Percentiles rank a stretch among this genome's conserved stretches.
Conservation (phyloP, 768 basidiomycete species). For the Tricholoma furcatifolium region DNA sequence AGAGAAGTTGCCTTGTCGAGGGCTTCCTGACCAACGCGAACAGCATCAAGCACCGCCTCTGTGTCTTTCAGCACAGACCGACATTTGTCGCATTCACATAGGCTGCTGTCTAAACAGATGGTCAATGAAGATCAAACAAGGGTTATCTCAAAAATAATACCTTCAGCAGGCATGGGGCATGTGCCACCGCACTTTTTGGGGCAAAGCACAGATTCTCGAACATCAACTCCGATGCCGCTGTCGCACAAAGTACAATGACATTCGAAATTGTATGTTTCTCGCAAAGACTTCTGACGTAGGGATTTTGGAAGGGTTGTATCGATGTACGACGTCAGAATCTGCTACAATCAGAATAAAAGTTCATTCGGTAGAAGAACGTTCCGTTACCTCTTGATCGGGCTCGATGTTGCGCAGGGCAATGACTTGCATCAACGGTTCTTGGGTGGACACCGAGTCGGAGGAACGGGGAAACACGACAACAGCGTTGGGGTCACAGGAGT, state of each 20-base stretch:
- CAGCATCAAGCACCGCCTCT: conserved; percentile 58
- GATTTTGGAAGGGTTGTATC: conserved; percentile 73
- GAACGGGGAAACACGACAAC: conserved; percentile 86
- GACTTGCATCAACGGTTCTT: conserved; percentile 70
- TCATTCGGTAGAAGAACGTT: background rate
- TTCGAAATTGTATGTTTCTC: conserved; percentile 75
- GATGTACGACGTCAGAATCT: conserved; percentile 84
- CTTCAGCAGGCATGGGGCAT: conserved; percentile 61
- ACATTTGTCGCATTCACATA: conserved; percentile 57
- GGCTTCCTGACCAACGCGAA: conserved; percentile 71
- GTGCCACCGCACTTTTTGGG: conserved; percentile 66
- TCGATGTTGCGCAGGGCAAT: conserved; percentile 66
- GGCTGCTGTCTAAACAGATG: conserved; percentile 39
- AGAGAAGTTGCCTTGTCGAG: conserved; percentile 67
- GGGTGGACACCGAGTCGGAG: conserved; percentile 25
- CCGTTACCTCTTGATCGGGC: conserved; percentile 65
- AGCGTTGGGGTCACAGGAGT: conserved; percentile 86
- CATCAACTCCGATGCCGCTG: conserved; percentile 42
- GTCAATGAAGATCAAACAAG: background rate
- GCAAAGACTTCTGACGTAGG: conserved; percentile 54
- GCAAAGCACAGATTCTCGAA: conserved; percentile 68
- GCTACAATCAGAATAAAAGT: background rate
- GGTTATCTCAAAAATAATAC: conserved; percentile 27
- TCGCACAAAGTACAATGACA: conserved; percentile 69
- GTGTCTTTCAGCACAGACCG: conserved; percentile 44